Percentiles rank a stretch among this genome's conserved stretches.
These are phyloP conservation scores for Orychophragmus violaceus DNA, from an alignment of 345 rosid species.

Conservation along the genomic window DNA sequence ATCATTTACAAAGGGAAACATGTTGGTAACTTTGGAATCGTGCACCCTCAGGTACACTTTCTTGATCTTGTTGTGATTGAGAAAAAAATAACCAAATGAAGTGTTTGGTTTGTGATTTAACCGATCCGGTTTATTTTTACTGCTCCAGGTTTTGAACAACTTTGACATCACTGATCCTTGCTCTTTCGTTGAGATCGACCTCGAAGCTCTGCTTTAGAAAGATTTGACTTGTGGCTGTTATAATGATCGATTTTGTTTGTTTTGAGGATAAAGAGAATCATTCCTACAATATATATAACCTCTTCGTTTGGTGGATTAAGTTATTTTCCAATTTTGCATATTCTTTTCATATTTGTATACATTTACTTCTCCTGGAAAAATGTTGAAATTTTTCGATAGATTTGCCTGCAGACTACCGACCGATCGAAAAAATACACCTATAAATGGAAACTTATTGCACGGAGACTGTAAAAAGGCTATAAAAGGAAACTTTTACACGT, in stretches of 20 bases:
- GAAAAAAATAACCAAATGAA: neutral
- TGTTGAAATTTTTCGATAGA: no score
- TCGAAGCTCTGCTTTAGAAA: slow-evolving; percentile 36
- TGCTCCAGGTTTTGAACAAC: slow-evolving; percentile 60
- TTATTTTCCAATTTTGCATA: neutral
- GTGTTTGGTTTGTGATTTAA: neutral
- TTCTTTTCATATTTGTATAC: neutral
- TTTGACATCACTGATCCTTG: slow-evolving; percentile 79
- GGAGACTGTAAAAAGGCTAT: no score
- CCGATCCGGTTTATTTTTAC: neutral
- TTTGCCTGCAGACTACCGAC: no score
- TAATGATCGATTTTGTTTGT: neutral
- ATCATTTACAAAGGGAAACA: slow-evolving; percentile 65
- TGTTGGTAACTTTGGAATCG: slow-evolving; percentile 75
- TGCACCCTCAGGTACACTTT: slow-evolving; percentile 66
- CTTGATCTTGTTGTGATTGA: neutral
- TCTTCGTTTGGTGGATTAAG: neutral
- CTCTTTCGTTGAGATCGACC: slow-evolving; percentile 64
- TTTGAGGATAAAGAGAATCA: neutral
- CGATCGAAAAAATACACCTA: no score
- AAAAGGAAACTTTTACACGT: no score
- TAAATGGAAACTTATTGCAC: no score
- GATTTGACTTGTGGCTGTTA: neutral
- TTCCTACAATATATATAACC: neutral
- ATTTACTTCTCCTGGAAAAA: no score